Evolutionary conservation across 768 basidiomycete genomes (phyloP).

Genomic region (Lactarius deliciosus): DNA sequence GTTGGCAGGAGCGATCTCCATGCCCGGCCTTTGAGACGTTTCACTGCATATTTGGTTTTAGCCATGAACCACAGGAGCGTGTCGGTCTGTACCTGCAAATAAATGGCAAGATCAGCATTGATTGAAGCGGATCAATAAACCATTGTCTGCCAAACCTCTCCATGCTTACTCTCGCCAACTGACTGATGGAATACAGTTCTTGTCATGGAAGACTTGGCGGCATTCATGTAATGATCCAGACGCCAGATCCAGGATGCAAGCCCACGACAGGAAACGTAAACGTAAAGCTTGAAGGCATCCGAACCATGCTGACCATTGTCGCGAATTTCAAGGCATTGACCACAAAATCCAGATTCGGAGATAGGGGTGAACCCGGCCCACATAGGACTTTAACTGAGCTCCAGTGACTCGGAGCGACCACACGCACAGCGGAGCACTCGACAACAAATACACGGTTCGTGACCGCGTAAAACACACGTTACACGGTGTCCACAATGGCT

Average conservation of each 20-base stretch:
- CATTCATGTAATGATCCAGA: neutral
- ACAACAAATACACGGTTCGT: too few species aligned
- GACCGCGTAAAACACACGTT: too few species aligned
- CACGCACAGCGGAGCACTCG: too few species aligned
- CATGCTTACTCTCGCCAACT: neutral
- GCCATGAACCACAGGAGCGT: neutral
- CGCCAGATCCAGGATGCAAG: too few species aligned
- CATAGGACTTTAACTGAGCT: neutral
- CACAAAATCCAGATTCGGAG: neutral
- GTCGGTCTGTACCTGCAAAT: neutral
- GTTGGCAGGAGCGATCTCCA: too few species aligned
- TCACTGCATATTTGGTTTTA: too few species aligned
- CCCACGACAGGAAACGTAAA: neutral
- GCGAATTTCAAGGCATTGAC: neutral
- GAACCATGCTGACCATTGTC: neutral
- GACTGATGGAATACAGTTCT: neutral
- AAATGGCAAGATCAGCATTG: too few species aligned
- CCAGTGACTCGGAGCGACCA: too few species aligned
- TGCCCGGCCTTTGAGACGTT: too few species aligned
- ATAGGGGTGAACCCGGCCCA: neutral
- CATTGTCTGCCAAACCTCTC: neutral
- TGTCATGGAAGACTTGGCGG: neutral
- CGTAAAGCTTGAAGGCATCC: too few species aligned
- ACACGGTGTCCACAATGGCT: neutral
- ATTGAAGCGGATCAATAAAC: neutral